Conservation (phyloP, 116 monocot genomes). For the Zostera marina region DNA sequence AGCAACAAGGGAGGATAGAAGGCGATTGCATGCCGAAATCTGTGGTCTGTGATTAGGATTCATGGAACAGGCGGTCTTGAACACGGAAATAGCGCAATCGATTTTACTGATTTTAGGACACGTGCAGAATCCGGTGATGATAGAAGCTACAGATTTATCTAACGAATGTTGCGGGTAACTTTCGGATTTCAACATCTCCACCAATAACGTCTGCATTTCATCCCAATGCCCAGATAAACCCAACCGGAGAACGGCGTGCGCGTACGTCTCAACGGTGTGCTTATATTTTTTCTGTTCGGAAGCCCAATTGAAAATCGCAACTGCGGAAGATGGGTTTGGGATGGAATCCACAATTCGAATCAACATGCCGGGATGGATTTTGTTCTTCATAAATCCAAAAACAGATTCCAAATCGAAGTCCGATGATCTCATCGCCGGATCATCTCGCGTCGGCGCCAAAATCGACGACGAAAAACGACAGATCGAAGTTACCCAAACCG, state of each 20-base stretch:
- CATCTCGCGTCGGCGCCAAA: neutral
- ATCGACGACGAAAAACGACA: slow-evolving; percentile 6
- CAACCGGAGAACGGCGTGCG: slow-evolving; percentile 15
- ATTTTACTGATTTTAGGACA: neutral
- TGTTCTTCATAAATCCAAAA: slow-evolving; percentile 13
- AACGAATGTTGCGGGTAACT: neutral
- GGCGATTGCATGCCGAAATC: slow-evolving; percentile 24
- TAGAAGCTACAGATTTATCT: slow-evolving; percentile 7
- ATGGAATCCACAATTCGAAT: slow-evolving; percentile 13
- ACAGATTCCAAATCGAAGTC: slow-evolving; percentile 6
- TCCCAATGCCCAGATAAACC: slow-evolving; percentile 10
- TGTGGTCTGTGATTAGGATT: slow-evolving; percentile 3
- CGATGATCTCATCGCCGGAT: neutral
- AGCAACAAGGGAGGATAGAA: slow-evolving; percentile 18
- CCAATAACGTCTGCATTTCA: slow-evolving; percentile 23
- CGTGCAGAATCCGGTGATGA: slow-evolving; percentile 21
- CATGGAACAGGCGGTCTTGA: slow-evolving; percentile 16
- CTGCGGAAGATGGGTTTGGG: slow-evolving; percentile 11
- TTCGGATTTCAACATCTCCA: slow-evolving; percentile 32
- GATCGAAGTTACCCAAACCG: slow-evolving; percentile 1
- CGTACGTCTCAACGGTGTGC: slow-evolving; percentile 12
- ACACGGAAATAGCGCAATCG: slow-evolving; percentile 26
- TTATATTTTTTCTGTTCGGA: slow-evolving; percentile 22
- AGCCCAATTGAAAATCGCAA: slow-evolving; percentile 20
- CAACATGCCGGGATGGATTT: slow-evolving; percentile 17